phyloP scores from a whole-genome alignment of 2,329 filamentous ascomycete genomes.

The Paradendryphiella salina region DNA sequence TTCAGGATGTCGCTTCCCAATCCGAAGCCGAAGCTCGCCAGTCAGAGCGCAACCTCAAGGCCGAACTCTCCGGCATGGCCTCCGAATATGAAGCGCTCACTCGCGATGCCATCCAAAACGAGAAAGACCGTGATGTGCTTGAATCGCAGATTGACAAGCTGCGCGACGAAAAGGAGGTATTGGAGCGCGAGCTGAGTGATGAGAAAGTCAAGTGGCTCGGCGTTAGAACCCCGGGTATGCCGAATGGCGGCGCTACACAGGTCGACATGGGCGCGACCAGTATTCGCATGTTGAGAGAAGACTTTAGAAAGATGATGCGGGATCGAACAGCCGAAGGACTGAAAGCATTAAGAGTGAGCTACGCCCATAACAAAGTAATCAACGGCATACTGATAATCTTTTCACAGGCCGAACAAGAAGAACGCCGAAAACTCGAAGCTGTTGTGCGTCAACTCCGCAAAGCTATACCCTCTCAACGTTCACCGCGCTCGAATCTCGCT shows the following conservation, averaged over 20 bases:
- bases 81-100: conserved; percentile 72
- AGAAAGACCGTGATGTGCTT: conserved; percentile 68
- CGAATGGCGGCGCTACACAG: conserved; percentile 26
- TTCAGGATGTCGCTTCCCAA: conserved; percentile 42
- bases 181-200: conserved; percentile 67
- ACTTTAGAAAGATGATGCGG: conserved; percentile 82
- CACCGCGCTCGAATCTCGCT: conserved; percentile 19
- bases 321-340: conserved; percentile 69
- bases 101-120: conserved; percentile 69
- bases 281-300: conserved; percentile 69
- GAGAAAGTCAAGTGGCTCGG: conserved; percentile 70
- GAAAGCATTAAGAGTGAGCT: conserved; percentile 65
- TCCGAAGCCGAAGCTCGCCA: conserved; percentile 44
- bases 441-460: conserved; percentile 60
- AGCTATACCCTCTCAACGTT: conserved; percentile 17
- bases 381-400: conserved; percentile 23
- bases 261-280: conserved; percentile 61
- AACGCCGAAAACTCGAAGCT: conserved; percentile 67
- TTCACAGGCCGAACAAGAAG: conserved; percentile 69
- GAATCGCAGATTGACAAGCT: conserved; percentile 66
- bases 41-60: conserved; percentile 58
- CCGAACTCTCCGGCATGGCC: conserved; percentile 68
- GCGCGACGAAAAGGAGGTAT: conserved; percentile 63
- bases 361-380: neutral
- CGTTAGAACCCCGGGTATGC: conserved; percentile 57